Conservation (phyloP, 345 rosid species). For the Corchorus olitorius region DNA sequence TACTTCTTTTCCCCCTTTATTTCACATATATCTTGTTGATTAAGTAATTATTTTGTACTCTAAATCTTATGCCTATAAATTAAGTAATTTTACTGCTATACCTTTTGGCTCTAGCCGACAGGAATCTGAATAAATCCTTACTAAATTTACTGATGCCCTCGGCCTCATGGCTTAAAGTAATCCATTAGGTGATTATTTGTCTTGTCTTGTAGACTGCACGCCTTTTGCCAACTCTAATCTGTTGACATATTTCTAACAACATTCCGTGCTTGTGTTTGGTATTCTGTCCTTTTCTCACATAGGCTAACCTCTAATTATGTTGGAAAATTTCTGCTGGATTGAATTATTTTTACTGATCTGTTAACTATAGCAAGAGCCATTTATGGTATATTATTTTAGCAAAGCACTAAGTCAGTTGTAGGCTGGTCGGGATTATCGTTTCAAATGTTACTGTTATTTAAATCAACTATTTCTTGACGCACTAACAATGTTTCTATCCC, state of each 20-base stretch:
- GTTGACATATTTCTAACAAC: neutral
- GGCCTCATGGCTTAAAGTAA: neutral
- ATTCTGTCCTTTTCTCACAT: constrained; percentile 12
- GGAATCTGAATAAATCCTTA: constrained; percentile 7
- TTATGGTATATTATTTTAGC: neutral
- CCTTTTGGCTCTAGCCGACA: neutral
- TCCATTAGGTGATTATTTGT: neutral
- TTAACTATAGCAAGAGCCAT: neutral
- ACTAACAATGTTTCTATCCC: neutral
- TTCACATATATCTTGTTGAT: constrained; percentile 5
- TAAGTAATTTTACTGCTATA: neutral
- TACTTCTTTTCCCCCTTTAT: constrained; percentile 29
- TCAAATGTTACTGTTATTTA: neutral
- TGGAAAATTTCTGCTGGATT: constrained; percentile 1
- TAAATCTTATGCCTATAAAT: neutral
- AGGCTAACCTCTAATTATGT: neutral
- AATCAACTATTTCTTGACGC: neutral
- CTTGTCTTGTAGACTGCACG: neutral
- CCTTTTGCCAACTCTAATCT: neutral
- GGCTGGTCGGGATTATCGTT: neutral
- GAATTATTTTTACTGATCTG: neutral
- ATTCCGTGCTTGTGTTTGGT: neutral
- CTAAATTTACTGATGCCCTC: neutral
- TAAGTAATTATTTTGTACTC: neutral
- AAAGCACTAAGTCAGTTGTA: neutral